phyloP scores from a whole-genome alignment of 495 filamentous ascomycete genomes.

The Endocarpon pusillum region DNA sequence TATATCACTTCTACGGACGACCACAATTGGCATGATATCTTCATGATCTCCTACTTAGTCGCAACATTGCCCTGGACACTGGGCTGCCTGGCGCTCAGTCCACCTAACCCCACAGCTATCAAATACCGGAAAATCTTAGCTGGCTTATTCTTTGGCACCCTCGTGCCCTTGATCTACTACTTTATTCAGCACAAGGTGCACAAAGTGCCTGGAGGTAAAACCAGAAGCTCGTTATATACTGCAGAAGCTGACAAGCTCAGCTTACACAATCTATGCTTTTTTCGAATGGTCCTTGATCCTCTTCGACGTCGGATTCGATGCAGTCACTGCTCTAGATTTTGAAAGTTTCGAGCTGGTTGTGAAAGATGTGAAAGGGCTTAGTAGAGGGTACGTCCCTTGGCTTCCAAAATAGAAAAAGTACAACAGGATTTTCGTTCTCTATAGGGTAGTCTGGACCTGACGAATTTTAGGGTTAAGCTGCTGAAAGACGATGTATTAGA shows the following conservation, averaged over 20 bases:
- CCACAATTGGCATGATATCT: constrained; percentile 96
- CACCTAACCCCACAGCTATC: constrained; percentile 65
- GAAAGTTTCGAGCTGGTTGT: constrained; percentile 75
- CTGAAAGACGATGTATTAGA: constrained; percentile 60
- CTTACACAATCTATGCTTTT: constrained; percentile 96
- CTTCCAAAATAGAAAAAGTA: constrained; percentile 73
- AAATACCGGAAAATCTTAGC: constrained; percentile 82
- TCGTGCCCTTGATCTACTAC: constrained; percentile 85
- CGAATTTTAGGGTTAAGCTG: constrained; percentile 29
- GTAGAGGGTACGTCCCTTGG: constrained; percentile 98
- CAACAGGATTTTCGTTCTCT: constrained; percentile 22
- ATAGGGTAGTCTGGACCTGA: no score
- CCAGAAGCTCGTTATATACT: constrained; percentile 7
- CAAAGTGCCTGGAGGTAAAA: constrained; percentile 78
- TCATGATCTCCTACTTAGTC: constrained; percentile 97
- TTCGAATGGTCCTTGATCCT: constrained; percentile 95
- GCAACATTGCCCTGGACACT: constrained; percentile 90
- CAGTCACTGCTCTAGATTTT: constrained; percentile 92
- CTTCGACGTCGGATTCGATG: constrained; percentile 93
- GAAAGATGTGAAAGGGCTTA: constrained; percentile 72
- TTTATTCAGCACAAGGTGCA: constrained; percentile 99
- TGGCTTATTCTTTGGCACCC: constrained; percentile 70
- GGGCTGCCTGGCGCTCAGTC: constrained; percentile 78
- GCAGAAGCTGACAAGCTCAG: constrained; percentile 23
- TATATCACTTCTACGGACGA: constrained; percentile 98